These are phyloP conservation scores for Lachancea nothofagi DNA, from an alignment of 805 yeast genomes.

Conservation along the genomic window DNA sequence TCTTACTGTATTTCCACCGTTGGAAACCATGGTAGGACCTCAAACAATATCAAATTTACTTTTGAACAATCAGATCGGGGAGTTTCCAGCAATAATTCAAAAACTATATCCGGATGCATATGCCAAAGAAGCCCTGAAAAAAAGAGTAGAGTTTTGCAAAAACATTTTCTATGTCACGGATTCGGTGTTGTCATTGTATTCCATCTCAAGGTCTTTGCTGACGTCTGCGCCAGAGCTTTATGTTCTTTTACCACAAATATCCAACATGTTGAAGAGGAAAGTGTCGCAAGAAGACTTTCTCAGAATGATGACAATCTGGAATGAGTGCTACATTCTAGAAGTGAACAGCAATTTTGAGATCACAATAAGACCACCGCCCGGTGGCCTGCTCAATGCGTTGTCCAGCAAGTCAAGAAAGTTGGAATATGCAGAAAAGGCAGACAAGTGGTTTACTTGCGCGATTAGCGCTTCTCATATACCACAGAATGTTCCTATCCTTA, in stretches of 20 bases:
- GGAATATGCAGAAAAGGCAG: constrained; percentile 22
- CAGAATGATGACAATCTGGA: constrained; percentile 28
- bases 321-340: constrained; percentile 23
- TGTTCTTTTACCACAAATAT: constrained; percentile 26
- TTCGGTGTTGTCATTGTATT: constrained; percentile 26
- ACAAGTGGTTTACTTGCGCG: constrained; percentile 18
- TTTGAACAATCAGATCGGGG: constrained; percentile 21
- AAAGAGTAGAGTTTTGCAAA: constrained; percentile 19
- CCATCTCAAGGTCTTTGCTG: constrained; percentile 20
- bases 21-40: constrained; percentile 12
- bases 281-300: constrained; percentile 23
- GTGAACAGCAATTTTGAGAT: constrained; percentile 22
- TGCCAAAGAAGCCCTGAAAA: constrained; percentile 13
- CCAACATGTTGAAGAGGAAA: constrained; percentile 27
- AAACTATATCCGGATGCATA: constrained; percentile 21
- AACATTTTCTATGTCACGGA: constrained; percentile 24
- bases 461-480: constrained; percentile 11
- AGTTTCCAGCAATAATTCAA: constrained; percentile 24
- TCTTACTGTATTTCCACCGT: constrained; percentile 22
- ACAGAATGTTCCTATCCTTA: constrained; percentile 21
- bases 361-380: constrained; percentile 20
- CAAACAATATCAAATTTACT: constrained; percentile 13
- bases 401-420: constrained; percentile 26
- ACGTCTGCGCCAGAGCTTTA: constrained; percentile 19
- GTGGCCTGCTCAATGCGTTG: constrained; percentile 16